Conservation (phyloP, 257 asterid species). For the Ilex aquifolium region DNA sequence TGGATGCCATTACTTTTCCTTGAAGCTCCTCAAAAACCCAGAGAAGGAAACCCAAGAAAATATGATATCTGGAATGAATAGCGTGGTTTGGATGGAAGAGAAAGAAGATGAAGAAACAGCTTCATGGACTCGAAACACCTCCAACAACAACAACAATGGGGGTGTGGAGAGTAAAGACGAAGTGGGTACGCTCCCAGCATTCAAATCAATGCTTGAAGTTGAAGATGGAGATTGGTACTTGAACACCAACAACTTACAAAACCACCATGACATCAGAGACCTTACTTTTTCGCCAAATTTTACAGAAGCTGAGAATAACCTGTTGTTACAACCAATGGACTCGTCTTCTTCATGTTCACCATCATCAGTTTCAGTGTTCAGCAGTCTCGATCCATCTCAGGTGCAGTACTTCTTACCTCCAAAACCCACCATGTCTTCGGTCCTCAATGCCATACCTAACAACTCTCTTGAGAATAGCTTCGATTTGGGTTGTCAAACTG, state of each 20-base stretch:
- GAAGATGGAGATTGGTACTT: conserved; percentile 70
- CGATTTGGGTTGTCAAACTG: conserved; percentile 52
- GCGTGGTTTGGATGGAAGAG: conserved; percentile 75
- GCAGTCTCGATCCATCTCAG: conserved; percentile 49
- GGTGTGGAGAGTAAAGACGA: conserved; percentile 29
- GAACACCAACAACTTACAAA: conserved; percentile 33
- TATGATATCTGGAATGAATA: conserved; percentile 59
- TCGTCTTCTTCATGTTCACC: conserved; percentile 89
- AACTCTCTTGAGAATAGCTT: conserved; percentile 36
- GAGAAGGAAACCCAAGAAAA: background rate
- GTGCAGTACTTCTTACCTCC: conserved; percentile 43
- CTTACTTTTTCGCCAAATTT: conserved; percentile 46
- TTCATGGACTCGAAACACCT: conserved; percentile 45
- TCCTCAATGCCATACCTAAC: conserved; percentile 19
- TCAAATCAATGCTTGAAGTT: conserved; percentile 75
- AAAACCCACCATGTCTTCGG: conserved; percentile 19
- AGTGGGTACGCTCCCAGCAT: conserved; percentile 45
- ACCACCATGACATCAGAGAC: conserved; percentile 27
- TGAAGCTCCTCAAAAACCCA: background rate
- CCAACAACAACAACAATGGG: conserved; percentile 10
- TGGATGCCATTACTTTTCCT: too few relatives aligned
- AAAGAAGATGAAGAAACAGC: conserved; percentile 38
- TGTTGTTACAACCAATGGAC: conserved; percentile 47
- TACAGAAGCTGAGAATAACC: conserved; percentile 33
- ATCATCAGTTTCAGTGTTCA: conserved; percentile 56